phyloP scores from a whole-genome alignment of 305 asterid genomes.

The Plantago rigida region DNA sequence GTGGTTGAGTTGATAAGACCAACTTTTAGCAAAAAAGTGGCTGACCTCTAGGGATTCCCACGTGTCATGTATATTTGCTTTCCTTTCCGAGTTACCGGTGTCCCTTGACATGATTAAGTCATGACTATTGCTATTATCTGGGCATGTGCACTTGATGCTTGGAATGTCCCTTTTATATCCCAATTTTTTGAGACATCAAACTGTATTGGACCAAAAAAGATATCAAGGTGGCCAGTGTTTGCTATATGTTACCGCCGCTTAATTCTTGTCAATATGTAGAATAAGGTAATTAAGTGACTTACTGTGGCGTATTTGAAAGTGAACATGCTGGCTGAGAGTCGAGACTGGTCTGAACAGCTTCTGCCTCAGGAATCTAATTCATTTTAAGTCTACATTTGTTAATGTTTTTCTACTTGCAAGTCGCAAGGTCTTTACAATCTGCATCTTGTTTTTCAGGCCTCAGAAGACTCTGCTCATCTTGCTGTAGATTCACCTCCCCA shows the following conservation, averaged over 20 bases:
- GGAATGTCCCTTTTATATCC: neutral
- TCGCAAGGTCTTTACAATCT: constrained; percentile 1
- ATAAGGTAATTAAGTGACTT: neutral
- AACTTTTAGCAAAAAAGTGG: neutral
- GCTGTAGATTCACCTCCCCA: neutral
- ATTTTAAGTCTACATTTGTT: too few relatives aligned
- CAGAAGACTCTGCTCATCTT: constrained; percentile 31
- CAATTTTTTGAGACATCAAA: neutral
- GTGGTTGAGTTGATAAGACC: neutral
- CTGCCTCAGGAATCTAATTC: too few relatives aligned
- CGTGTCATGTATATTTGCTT: neutral
- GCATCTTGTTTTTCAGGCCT: constrained; percentile 31
- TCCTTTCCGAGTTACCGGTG: neutral
- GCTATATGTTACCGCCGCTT: neutral
- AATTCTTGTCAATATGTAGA: neutral
- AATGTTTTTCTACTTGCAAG: neutral
- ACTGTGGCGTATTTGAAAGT: neutral
- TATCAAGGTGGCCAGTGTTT: neutral
- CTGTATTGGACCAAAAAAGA: neutral
- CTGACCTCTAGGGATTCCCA: neutral
- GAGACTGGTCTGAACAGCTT: neutral
- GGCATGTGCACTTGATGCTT: neutral
- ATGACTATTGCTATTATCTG: neutral
- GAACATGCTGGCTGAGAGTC: neutral
- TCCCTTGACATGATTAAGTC: neutral